Conservation (phyloP, 2,329 filamentous ascomycete genomes). For the Aspergillus phoenicis region DNA sequence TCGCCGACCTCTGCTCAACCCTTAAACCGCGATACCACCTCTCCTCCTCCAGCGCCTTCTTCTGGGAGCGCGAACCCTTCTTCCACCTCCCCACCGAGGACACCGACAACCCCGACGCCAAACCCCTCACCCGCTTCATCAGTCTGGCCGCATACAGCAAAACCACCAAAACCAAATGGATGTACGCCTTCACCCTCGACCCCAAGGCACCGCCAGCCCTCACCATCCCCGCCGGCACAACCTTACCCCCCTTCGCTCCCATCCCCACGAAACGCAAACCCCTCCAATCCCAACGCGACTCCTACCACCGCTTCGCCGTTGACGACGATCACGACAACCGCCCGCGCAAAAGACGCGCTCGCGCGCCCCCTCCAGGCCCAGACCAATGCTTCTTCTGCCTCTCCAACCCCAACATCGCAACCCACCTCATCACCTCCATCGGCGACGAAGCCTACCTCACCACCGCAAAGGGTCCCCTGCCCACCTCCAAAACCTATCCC, state of each 20-base stretch:
- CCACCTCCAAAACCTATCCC: conserved; percentile 63
- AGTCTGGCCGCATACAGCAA: conserved; percentile 82
- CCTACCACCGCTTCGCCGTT: conserved; percentile 44
- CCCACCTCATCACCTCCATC: conserved; percentile 87
- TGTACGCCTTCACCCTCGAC: conserved; percentile 68
- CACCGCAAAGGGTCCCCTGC: conserved; percentile 86
- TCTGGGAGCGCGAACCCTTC: conserved; percentile 92
- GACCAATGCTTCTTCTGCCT: conserved; percentile 94
- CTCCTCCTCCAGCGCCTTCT: conserved; percentile 68
- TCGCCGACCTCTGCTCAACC: conserved; percentile 75
- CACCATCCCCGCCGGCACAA: conserved; percentile 69
- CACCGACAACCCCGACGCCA: conserved; percentile 56
- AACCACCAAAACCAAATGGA: conserved; percentile 67
- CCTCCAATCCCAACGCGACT: conserved; percentile 38
- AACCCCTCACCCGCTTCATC: conserved; percentile 80
- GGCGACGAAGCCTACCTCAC: conserved; percentile 86
- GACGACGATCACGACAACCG: conserved; percentile 40
- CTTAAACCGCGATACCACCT: conserved; percentile 94
- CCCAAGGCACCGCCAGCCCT: conserved; percentile 61
- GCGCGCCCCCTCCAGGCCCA: conserved; percentile 61
- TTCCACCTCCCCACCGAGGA: conserved; percentile 64
- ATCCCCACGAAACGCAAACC: conserved; percentile 61
- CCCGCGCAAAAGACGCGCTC: conserved; percentile 47
- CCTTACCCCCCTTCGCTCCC: conserved; percentile 65
- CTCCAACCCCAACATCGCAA: conserved; percentile 78